Conservation (phyloP, 257 asterid genomes). For the Solanum corneliomulleri region DNA sequence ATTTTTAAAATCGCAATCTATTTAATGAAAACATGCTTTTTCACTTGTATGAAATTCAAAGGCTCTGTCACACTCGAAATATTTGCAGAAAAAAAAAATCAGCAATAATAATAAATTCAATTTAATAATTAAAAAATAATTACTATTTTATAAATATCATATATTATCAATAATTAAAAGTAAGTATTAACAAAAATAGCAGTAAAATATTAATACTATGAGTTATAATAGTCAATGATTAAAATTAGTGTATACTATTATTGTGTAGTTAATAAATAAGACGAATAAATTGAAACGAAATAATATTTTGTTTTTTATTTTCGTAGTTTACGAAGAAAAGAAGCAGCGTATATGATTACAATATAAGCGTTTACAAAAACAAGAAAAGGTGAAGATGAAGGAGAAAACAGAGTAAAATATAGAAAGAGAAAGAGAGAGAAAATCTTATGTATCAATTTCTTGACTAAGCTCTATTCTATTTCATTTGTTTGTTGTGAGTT, state of each 20-base stretch:
- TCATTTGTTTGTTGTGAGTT: neutral
- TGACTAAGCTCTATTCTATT: constrained; percentile 8
- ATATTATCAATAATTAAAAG: too few relatives aligned
- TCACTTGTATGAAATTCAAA: neutral
- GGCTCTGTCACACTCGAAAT: neutral
- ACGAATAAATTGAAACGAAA: neutral
- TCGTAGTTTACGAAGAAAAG: neutral
- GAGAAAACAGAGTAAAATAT: neutral
- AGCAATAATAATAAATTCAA: neutral
- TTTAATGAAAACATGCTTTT: neutral
- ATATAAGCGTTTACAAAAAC: neutral
- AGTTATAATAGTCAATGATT: neutral
- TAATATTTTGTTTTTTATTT: neutral
- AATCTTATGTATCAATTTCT: neutral
- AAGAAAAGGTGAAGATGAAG: constrained; percentile 1
- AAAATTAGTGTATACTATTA: neutral
- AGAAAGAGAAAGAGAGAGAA: neutral
- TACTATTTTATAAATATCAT: too few relatives aligned
- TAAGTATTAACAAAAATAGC: too few relatives aligned
- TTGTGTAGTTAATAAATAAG: neutral
- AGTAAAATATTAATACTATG: neutral
- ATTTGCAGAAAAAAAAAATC: neutral
- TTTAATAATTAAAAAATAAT: too few relatives aligned
- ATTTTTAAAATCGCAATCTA: neutral
- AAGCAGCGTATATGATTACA: neutral